Percentiles rank a stretch among this genome's conserved stretches.
Evolutionary conservation across 75 land plant genomes (phyloP).

Genomic region (Sequoiadendron giganteum): DNA sequence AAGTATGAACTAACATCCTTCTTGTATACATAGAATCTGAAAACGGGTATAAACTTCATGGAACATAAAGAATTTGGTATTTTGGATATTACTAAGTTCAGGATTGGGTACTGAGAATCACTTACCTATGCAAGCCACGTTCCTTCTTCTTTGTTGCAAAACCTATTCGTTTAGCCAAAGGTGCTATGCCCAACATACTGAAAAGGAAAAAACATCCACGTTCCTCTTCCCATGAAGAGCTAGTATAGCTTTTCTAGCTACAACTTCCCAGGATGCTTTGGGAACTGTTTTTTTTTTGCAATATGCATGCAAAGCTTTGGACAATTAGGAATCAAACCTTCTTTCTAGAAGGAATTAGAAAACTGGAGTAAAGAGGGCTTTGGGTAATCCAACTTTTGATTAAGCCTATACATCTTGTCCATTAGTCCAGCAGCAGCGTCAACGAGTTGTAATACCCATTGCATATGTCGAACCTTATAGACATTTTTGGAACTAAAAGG

Average conservation of each 20-base stretch:
- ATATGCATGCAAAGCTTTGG: slow-evolving; percentile 79
- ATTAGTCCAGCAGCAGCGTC: slow-evolving; percentile 85
- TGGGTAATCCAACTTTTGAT: slow-evolving; percentile 68
- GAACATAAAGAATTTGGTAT: no score
- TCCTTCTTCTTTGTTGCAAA: no score
- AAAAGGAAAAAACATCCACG: no score
- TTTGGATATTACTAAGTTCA: no score
- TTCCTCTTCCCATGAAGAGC: no score
- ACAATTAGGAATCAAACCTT: slow-evolving; percentile 80
- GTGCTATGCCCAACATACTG: no score
- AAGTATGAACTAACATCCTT: no score
- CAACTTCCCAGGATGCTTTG: slow-evolving; percentile 85
- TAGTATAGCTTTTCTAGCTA: slow-evolving; percentile 89
- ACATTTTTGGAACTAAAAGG: slow-evolving; percentile 34
- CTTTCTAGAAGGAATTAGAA: slow-evolving; percentile 87
- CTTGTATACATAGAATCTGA: no score
- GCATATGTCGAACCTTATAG: slow-evolving; percentile 75
- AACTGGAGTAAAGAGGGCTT: slow-evolving; percentile 49
- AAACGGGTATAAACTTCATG: no score
- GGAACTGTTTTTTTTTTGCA: slow-evolving; percentile 89
- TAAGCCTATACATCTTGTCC: slow-evolving; percentile 81
- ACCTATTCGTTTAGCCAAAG: no score
- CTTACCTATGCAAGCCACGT: no score
- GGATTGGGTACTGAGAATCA: no score
- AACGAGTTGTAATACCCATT: slow-evolving; percentile 79